phyloP scores from a whole-genome alignment of 257 asterid genomes.

The Ajuga chamaepitys region DNA sequence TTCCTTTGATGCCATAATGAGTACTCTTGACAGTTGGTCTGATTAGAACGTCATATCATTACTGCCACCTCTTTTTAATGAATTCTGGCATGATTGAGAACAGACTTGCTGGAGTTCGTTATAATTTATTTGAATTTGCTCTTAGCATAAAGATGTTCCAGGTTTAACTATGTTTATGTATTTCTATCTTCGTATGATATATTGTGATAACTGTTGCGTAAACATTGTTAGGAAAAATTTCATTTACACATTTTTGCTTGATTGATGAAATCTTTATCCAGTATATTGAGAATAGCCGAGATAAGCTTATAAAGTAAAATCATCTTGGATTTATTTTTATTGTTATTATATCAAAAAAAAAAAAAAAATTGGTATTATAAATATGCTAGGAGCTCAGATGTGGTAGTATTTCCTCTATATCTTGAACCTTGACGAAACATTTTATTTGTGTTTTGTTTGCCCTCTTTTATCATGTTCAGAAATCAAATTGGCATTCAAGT shows the following conservation, averaged over 20 bases:
- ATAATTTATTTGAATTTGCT: not conserved
- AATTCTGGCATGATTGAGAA: not conserved
- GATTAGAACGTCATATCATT: not conserved
- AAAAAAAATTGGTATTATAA: too few species aligned
- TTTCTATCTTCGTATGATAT: not conserved
- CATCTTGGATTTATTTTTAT: not conserved
- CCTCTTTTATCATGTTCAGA: not conserved
- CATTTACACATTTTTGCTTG: not conserved
- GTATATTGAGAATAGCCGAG: not conserved
- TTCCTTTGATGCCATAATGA: not conserved
- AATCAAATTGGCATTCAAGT: not conserved
- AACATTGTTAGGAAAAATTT: not conserved
- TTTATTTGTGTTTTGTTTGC: not conserved
- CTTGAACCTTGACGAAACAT: not conserved
- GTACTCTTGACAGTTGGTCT: not conserved
- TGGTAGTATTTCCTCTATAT: not conserved
- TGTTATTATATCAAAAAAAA: too few species aligned
- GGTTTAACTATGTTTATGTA: not conserved
- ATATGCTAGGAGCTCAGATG: too few species aligned
- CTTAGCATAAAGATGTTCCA: not conserved
- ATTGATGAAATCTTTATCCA: not conserved
- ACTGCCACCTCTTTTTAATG: not conserved
- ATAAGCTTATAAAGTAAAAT: not conserved
- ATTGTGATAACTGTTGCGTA: not conserved
- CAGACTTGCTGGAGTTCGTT: not conserved